Conservation (phyloP, 2,329 filamentous ascomycete genomes). For the Elsinoe fawcettii region DNA sequence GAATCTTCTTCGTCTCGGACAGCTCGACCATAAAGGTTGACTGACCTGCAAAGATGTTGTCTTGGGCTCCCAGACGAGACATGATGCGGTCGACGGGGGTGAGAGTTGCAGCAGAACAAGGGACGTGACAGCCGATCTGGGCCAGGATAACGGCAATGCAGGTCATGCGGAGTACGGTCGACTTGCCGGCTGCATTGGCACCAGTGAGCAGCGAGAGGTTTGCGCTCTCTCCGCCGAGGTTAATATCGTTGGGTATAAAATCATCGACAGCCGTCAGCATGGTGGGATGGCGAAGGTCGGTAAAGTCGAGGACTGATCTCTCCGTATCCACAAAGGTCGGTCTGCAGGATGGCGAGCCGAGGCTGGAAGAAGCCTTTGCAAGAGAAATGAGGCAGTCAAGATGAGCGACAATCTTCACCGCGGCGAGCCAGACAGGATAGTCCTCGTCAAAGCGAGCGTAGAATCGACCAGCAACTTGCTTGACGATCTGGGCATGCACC, state of each 20-base stretch:
- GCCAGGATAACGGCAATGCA: conserved; percentile 97
- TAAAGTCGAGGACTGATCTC: conserved; percentile 81
- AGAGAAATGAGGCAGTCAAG: conserved; percentile 92
- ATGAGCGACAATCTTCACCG: conserved; percentile 84
- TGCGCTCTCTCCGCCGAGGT: conserved; percentile 68
- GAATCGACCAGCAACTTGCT: conserved; percentile 76
- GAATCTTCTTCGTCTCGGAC: conserved; percentile 95
- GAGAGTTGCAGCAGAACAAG: conserved; percentile 69
- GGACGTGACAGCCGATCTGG: conserved; percentile 89
- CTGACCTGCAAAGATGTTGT: conserved; percentile 97
- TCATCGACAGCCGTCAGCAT: conserved; percentile 83
- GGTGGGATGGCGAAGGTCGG: conserved; percentile 88
- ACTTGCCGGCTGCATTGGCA: conserved; percentile 95
- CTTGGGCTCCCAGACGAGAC: conserved; percentile 93
- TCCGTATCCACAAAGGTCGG: conserved; percentile 68
- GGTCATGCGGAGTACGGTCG: conserved; percentile 91
- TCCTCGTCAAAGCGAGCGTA: conserved; percentile 82
- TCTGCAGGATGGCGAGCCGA: conserved; percentile 82
- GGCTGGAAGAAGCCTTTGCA: conserved; percentile 73
- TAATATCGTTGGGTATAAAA: conserved; percentile 93
- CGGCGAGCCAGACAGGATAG: conserved; percentile 76
- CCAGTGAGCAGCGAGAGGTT: conserved; percentile 91
- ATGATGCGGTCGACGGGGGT: conserved; percentile 96
- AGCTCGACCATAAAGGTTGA: conserved; percentile 98
- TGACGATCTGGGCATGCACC: conserved; percentile 81